Evolutionary conservation across 169 alveolate species (phyloP).

Genomic region (Plasmodium ovale): DNA sequence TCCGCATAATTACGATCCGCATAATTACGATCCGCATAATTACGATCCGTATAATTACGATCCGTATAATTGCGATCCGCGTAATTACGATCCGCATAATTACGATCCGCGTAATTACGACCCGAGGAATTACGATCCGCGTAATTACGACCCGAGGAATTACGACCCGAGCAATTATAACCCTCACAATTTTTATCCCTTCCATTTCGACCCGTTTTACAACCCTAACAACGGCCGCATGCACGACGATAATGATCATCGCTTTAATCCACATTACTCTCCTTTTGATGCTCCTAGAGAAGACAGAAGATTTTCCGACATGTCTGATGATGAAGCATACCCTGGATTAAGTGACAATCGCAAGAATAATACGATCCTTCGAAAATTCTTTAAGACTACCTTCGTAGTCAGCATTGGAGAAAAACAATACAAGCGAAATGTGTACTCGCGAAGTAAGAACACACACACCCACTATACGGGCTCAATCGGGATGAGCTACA

Average conservation of each 20-base stretch:
- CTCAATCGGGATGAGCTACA: too few relatives aligned
- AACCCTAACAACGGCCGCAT: too few relatives aligned
- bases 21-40: too few relatives aligned
- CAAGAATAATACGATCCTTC: not conserved
- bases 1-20: too few relatives aligned
- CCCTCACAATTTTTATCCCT: too few relatives aligned
- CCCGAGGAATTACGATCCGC: not conserved
- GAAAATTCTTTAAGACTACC: not conserved
- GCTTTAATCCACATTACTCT: not conserved
- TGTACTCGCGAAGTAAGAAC: conserved; percentile 23
- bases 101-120: not conserved
- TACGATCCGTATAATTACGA: too few relatives aligned
- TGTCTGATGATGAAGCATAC: not conserved
- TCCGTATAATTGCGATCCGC: too few relatives aligned
- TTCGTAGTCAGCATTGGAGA: conserved; percentile 14
- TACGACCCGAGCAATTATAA: not conserved
- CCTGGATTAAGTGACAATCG: conserved; percentile 15
- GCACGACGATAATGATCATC: too few relatives aligned
- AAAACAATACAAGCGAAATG: conserved; percentile 10
- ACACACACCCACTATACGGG: too few relatives aligned
- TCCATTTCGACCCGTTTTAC: too few relatives aligned
- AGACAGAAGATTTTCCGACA: too few relatives aligned
- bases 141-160: not conserved
- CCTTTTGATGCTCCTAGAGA: conserved; percentile 11
- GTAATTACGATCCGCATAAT: not conserved